Base-by-base conservation (phyloP, 2,329 filamentous ascomycete genomes). In the Ophiostoma sp. region DNA sequence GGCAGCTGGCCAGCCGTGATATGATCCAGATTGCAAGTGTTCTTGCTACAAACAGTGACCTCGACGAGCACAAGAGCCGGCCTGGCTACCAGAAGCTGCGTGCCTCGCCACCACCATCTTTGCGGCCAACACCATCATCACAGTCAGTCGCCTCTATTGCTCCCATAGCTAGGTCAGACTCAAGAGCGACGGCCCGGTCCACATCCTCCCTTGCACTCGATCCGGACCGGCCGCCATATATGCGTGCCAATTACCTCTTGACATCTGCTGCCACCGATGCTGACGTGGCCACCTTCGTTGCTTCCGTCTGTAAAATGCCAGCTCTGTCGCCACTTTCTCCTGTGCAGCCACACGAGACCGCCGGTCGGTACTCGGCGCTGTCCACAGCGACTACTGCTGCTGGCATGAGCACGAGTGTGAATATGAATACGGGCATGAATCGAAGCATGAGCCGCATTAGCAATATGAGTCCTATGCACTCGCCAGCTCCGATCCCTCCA, bases 1-100 rank as follows among this genome's bases (percentile, higher is more conserved):
- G 87, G 70, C 81, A 80, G 66, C 78, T 89, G 5, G 78, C 87
- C 5, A 86, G 87, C 2, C 77, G 79, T 1, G 81, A 85, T 45
- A 73, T 85, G 36, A 79, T 89, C 76, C 87, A 85, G 74, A 80
- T 89, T 5, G 85, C 84, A 3, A 84, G 85, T 11, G 82, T 89
- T 9, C 55, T 64, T 9, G 68, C 60, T 2, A 9, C 67, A 9
- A 36, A 65, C 5, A 40, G n/a, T 36, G 42, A 36, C 41, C 9
- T n/a, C 4, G 47, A 58, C 27, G 45, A 60, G 2, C 36, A 27
- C 27, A 38, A 36, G 5, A 8, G 27, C 55, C 55, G 27, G 36
- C 49, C 49, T 5, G 55, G 65, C 2, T 67, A 67, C 36, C 68
- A 69, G 27, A 64, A 44, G 16, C 63, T 45, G 63, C 63, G 27